Evolutionary conservation across 2,329 filamentous ascomycete genomes (phyloP), one percentile per base, ranked within the genome.

Genomic region (Cercospora sp.): DNA sequence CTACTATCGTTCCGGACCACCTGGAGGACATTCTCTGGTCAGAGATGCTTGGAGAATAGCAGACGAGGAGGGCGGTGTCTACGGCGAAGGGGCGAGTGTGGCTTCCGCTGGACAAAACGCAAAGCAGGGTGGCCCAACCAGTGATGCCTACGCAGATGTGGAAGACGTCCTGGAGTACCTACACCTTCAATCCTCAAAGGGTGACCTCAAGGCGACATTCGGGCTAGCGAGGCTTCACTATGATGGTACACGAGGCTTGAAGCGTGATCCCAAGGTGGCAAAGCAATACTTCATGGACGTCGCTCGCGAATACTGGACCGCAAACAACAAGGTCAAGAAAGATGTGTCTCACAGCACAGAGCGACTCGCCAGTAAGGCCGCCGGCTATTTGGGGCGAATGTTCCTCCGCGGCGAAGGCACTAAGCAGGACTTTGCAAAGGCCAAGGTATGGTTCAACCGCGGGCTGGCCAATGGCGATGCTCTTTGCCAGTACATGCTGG

Each of bases 81-180:
- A 97, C 78, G 96, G 95, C 58, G 93, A 97, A 80, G 96, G 95
- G 3, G 95, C 95, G 12, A 98, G 94, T 77, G 92, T 90, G 45
- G 90, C 90, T 26, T 97, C 93, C 77, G 91, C 95, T 0, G 95
- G 95, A 4, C 85, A 87, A 66, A 94, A 97, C 77, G 93, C 93
- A 3, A 87, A 90, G 75, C 89, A 89, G 70, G 88, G 89, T 21
- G 88, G 89, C 66, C 86, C 89, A 1, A 90, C 91, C 71, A 92
- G 92, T 2, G 91, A 95, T 76, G 88, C 91, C 0, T 91, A 97
- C 75, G 93, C 93, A 1, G 91, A 92, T 16, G 88, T 97, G 67
- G 93, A 97, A 74, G 94, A 99, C 79, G 91, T 98, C 16, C 88
- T 99, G 68, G 95, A 99, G 78, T 99, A 97, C 74, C 84, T 97